These are phyloP conservation scores for Acrocalymma vagum DNA, from an alignment of 2,329 filamentous ascomycete genomes.

Conservation along the genomic window DNA sequence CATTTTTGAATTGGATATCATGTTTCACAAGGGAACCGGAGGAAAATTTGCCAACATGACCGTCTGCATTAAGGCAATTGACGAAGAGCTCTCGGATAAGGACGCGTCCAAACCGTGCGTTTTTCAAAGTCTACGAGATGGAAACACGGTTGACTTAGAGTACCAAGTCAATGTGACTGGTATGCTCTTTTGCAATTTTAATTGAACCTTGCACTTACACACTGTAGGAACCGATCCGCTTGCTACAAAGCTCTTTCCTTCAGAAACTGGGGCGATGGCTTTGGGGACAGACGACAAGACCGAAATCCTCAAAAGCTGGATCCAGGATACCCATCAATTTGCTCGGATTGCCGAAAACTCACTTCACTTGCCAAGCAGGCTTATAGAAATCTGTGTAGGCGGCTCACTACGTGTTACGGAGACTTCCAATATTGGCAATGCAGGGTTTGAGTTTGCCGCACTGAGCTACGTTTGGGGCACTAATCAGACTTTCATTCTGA, in stretches of 20 bases:
- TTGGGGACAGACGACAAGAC: constrained; percentile 8
- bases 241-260: neutral
- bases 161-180: constrained; percentile 7
- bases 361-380: neutral
- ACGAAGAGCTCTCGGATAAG: too few species aligned
- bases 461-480: constrained; percentile 15
- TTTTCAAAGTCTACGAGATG: neutral
- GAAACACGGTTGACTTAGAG: constrained; percentile 1
- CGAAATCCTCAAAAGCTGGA: neutral
- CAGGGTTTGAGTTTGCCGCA: constrained; percentile 5
- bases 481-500: constrained; percentile 9
- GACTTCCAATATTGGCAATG: neutral
- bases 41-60: constrained; percentile 12
- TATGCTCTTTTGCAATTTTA: neutral
- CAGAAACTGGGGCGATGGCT: neutral
- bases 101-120: neutral
- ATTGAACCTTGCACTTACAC: too few species aligned
- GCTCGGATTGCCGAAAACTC: neutral
- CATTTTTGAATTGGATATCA: constrained; percentile 4
- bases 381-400: constrained; percentile 1
- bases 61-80: constrained; percentile 9
- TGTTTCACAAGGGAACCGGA: constrained; percentile 10
- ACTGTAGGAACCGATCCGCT: too few species aligned
- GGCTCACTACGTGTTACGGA: constrained; percentile 1
- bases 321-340: neutral